Conservation (phyloP, 257 asterid species). For the Solanum pennellii region DNA sequence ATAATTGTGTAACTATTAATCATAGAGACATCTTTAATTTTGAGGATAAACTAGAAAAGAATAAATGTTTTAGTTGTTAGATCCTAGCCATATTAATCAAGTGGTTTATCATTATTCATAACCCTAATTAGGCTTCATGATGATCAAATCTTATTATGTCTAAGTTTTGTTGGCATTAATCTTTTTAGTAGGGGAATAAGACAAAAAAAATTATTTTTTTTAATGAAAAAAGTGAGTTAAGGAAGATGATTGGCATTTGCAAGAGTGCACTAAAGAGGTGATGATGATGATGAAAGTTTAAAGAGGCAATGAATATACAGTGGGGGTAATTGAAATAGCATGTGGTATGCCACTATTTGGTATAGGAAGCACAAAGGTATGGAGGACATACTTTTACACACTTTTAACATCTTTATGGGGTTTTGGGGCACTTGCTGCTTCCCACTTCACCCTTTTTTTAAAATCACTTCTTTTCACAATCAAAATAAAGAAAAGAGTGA, state of each 20-base stretch:
- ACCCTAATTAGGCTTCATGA: neutral
- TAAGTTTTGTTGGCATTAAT: neutral
- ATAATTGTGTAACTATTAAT: neutral
- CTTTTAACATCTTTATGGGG: constrained; percentile 4
- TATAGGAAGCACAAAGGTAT: constrained; percentile 6
- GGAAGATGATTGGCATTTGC: neutral
- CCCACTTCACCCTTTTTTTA: neutral
- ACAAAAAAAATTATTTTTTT: neutral
- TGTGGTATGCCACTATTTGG: constrained; percentile 12
- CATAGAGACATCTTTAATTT: neutral
- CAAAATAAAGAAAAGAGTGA: neutral
- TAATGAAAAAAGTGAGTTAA: neutral
- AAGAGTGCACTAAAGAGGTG: neutral
- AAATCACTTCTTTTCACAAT: constrained; percentile 11
- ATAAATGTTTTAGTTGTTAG: neutral
- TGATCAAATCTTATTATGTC: neutral
- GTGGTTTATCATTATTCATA: neutral
- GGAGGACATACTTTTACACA: neutral
- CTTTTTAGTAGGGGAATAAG: neutral
- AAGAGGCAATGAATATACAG: neutral
- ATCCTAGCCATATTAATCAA: neutral
- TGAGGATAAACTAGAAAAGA: neutral
- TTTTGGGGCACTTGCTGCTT: constrained; percentile 4
- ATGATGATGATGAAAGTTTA: neutral
- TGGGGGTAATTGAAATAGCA: neutral